phyloP scores from a whole-genome alignment of 73 alveolate genomes.

The Paramecium sexaurelia region DNA sequence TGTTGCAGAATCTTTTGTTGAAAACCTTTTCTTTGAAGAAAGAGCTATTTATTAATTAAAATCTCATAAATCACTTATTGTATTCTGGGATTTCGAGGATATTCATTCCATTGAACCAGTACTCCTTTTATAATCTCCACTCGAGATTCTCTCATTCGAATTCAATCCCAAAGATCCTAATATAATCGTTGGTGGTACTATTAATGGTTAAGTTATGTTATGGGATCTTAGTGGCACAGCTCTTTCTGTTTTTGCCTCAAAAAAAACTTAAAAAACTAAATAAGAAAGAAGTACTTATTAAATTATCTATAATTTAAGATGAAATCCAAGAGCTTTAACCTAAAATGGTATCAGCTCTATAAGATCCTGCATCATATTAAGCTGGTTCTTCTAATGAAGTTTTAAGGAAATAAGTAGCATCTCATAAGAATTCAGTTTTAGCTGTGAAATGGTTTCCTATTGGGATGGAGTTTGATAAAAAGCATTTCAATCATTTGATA shows the following conservation, averaged over 20 bases:
- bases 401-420: constrained; percentile 65
- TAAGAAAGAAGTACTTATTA: constrained; percentile 50
- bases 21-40: constrained; percentile 82
- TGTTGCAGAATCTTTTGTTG: constrained; percentile 84
- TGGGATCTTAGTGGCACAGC: constrained; percentile 82
- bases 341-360: constrained; percentile 46
- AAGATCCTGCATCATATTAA: constrained; percentile 64
- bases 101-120: constrained; percentile 71
- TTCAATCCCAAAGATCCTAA: constrained; percentile 85
- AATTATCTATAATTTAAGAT: constrained; percentile 57
- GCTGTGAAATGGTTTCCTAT: constrained; percentile 83
- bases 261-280: constrained; percentile 63
- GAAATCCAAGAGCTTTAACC: constrained; percentile 51
- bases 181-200: constrained; percentile 83
- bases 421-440: constrained; percentile 83
- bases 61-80: constrained; percentile 63
- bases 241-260: constrained; percentile 58
- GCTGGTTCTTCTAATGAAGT: constrained; percentile 46
- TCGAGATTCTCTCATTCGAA: constrained; percentile 78
- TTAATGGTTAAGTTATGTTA: constrained; percentile 79
- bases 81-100: constrained; percentile 69
- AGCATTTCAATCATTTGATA: constrained; percentile 56
- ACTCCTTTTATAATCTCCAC: constrained; percentile 81
- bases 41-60: constrained; percentile 68
- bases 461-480: constrained; percentile 83